Conservation (phyloP, 345 rosid species). For the Triadica sebifera region DNA sequence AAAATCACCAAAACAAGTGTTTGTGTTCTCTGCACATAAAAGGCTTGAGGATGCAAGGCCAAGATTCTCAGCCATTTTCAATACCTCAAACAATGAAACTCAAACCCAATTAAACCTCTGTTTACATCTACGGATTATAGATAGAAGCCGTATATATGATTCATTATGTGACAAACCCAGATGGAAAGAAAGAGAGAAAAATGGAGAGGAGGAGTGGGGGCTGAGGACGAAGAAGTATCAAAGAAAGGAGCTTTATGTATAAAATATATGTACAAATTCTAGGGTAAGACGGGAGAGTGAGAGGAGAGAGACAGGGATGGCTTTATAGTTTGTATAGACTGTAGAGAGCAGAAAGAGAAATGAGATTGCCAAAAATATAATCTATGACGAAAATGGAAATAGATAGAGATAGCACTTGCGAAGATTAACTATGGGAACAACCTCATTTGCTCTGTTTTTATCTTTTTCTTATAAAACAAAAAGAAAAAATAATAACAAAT, state of each 20-base stretch:
- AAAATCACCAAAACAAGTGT: slow-evolving; percentile 10
- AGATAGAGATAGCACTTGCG: background rate
- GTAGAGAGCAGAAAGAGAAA: slow-evolving; percentile 1
- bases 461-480: background rate
- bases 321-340: too few relatives aligned
- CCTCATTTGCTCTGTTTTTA: background rate
- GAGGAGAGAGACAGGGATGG: too few relatives aligned
- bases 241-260: slow-evolving; percentile 10
- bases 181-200: background rate
- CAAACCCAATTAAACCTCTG: slow-evolving; percentile 8
- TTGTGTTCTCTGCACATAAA: slow-evolving; percentile 12
- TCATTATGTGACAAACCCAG: slow-evolving; percentile 1
- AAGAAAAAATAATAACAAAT: too few relatives aligned
- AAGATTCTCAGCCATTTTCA: slow-evolving; percentile 12
- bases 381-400: background rate
- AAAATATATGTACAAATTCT: slow-evolving; percentile 7
- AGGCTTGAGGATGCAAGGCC: too few relatives aligned
- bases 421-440: background rate
- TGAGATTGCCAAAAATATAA: background rate
- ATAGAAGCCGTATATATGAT: background rate
- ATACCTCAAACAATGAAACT: too few relatives aligned
- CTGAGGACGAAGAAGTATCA: background rate
- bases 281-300: slow-evolving; percentile 2
- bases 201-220: background rate
- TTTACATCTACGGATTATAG: background rate